Base-by-base conservation (phyloP, 2,329 filamentous ascomycete genomes). In the Apiospora sp. region DNA sequence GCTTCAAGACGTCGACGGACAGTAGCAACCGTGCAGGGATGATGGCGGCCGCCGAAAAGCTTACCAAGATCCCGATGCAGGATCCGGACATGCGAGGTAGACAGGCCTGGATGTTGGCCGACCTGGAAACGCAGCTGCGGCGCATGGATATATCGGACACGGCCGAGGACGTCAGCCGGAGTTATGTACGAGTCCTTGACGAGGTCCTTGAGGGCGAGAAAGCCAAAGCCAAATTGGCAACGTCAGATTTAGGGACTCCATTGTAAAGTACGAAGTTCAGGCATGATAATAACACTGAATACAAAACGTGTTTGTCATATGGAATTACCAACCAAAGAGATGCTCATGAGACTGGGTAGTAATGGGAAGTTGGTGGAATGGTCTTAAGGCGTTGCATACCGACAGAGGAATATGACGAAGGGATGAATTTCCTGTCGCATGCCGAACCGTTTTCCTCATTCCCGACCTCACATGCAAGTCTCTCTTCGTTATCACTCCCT, bases 31-130 rank as follows among this genome's bases (percentile, higher is more conserved):
- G 27, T 27, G 67, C n/a, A n/a, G 67, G 44, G 24, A 49, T 44
- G 44, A 49, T 69, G 67, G 43, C 24, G 27, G 27, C 22, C 3
- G 44, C 48, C 1, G 43, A 49, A 16, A 37, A 69, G 44, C 48
- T 69, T 19, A 30, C 48, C 43, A 49, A 49, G 67, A 46, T 69
- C 12, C 44, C 67, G 4, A 49, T 69, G 27, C 67, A 69, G 24
- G 67, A 69, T 49, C 10, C 24, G 27, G 67, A 69, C 22, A 69
- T 69, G 27, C 27, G 67, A 37, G 27, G 24, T n/a, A 46, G 67
- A 10, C 67, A 69, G 27, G 67, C 67, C n/a, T 69, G 67, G 67
- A 49, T 69, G 27, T 37, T 69, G 43, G 67, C 67, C 4, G 37
- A 58, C 24, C 12, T 70, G 34, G 51, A 70, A 30, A 46, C 34